Percentiles rank a stretch among this genome's conserved stretches.
phyloP scores from a whole-genome alignment of 345 rosid species.

The Pseudoturritis turrita region DNA sequence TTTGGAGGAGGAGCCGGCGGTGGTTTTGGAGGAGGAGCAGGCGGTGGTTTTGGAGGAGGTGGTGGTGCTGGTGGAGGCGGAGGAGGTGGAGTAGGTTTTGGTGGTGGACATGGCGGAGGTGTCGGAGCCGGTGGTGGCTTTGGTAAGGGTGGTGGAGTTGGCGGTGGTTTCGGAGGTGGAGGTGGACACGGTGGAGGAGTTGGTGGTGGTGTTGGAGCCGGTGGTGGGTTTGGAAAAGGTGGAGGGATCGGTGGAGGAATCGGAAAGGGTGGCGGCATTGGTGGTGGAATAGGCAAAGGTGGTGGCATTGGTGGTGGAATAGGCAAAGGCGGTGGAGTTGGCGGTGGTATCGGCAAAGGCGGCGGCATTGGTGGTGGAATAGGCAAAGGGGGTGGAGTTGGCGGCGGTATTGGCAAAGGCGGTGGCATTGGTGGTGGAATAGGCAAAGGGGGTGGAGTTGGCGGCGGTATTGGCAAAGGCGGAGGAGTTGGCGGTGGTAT shows the following conservation, averaged over 20 bases:
- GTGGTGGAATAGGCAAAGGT: slow-evolving; percentile 27
- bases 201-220: slow-evolving; percentile 26
- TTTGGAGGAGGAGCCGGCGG: slow-evolving; percentile 41
- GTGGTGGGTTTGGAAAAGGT: slow-evolving; percentile 26
- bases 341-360: slow-evolving; percentile 24
- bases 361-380: slow-evolving; percentile 21
- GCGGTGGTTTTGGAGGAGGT: slow-evolving; percentile 34
- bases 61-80: slow-evolving; percentile 31
- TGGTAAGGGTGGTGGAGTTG: slow-evolving; percentile 38
- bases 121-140: slow-evolving; percentile 29
- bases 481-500: slow-evolving; percentile 9
- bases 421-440: background rate
- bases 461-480: slow-evolving; percentile 9
- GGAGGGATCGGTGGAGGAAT: slow-evolving; percentile 24
- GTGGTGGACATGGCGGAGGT: slow-evolving; percentile 39
- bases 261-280: slow-evolving; percentile 22
- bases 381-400: slow-evolving; percentile 10
- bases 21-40: slow-evolving; percentile 30
- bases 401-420: slow-evolving; percentile 14
- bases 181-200: slow-evolving; percentile 34
- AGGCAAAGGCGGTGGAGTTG: slow-evolving; percentile 23
- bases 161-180: slow-evolving; percentile 34
- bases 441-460: background rate
- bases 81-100: slow-evolving; percentile 32
- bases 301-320: slow-evolving; percentile 29